These are phyloP conservation scores for Penicillium chermesinum DNA, from an alignment of 495 filamentous ascomycete genomes.

Conservation along the genomic window DNA sequence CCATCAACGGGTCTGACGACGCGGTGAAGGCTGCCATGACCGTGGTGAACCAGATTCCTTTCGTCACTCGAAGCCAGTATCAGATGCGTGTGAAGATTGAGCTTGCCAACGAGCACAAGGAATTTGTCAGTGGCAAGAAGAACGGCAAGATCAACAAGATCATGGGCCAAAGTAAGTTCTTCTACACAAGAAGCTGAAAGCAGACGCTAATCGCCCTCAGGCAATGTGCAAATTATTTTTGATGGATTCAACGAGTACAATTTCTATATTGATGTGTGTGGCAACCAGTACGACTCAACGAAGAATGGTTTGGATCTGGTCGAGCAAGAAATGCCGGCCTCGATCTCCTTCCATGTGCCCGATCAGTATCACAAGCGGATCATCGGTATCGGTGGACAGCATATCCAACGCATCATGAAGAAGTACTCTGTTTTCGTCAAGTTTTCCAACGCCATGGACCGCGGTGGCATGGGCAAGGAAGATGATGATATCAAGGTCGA, in stretches of 20 bases:
- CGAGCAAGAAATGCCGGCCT: slow-evolving; percentile 98
- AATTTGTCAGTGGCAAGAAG: slow-evolving; percentile 98
- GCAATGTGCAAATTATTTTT: slow-evolving; percentile 97
- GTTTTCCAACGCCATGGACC: slow-evolving; percentile 99
- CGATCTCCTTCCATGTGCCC: slow-evolving; percentile 98
- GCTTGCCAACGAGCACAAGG: slow-evolving; percentile 98
- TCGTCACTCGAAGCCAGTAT: slow-evolving; percentile 79
- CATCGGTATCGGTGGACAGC: slow-evolving; percentile 95
- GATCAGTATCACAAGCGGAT: slow-evolving; percentile 99
- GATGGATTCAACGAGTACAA: slow-evolving; percentile 99
- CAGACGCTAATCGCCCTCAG: slow-evolving; percentile 22
- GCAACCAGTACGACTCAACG: slow-evolving; percentile 82
- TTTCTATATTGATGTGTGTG: slow-evolving; percentile 97
- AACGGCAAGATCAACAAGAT: slow-evolving; percentile 99
- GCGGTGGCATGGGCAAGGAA: slow-evolving; percentile 86
- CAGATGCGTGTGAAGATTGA: slow-evolving; percentile 97
- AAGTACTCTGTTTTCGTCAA: slow-evolving; percentile 99
- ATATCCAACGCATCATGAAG: slow-evolving; percentile 99
- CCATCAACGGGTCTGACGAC: slow-evolving; percentile 92
- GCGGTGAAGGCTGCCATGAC: slow-evolving; percentile 88
- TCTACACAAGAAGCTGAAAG: background rate
- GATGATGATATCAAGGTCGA: slow-evolving; percentile 98
- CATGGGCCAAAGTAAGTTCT: slow-evolving; percentile 81
- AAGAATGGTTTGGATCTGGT: slow-evolving; percentile 88
- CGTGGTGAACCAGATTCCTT: slow-evolving; percentile 86